phyloP scores from a whole-genome alignment of 345 rosid species.

The Trapa bicornis region DNA sequence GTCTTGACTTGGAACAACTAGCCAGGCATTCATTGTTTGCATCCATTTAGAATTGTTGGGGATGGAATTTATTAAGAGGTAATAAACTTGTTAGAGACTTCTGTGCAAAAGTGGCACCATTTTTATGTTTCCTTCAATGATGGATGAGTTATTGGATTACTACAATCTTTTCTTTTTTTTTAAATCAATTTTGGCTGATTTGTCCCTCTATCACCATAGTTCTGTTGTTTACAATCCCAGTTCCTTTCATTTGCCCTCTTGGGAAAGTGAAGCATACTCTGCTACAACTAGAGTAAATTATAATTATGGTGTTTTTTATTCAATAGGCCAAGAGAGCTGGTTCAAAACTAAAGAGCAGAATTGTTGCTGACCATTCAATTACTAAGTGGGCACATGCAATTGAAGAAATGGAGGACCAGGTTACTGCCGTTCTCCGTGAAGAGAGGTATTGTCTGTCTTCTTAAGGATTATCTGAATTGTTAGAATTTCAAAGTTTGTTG shows the following conservation, averaged over 20 bases:
- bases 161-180: not conserved
- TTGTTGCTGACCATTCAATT: slow-evolving; percentile 75
- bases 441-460: slow-evolving; percentile 51
- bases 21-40: not conserved
- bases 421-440: slow-evolving; percentile 54
- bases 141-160: not conserved
- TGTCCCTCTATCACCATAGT: not conserved
- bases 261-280: no score
- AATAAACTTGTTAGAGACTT: not conserved
- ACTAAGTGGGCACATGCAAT: slow-evolving; percentile 73
- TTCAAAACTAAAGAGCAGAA: slow-evolving; percentile 79
- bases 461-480: slow-evolving; percentile 1
- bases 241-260: not conserved
- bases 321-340: slow-evolving; percentile 76
- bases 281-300: not conserved
- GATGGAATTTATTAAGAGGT: not conserved
- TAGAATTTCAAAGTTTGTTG: slow-evolving; percentile 11
- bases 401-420: slow-evolving; percentile 78
- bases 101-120: not conserved
- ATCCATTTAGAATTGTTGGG: not conserved
- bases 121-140: not conserved
- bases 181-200: not conserved
- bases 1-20: not conserved
- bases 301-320: not conserved
- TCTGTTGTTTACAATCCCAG: not conserved